A percentile compares a stretch with the other conserved stretches of the same genome.
These are phyloP conservation scores for Aspergillus pseudonomiae DNA, from an alignment of 2,329 filamentous ascomycete species.

Conservation along the genomic window DNA sequence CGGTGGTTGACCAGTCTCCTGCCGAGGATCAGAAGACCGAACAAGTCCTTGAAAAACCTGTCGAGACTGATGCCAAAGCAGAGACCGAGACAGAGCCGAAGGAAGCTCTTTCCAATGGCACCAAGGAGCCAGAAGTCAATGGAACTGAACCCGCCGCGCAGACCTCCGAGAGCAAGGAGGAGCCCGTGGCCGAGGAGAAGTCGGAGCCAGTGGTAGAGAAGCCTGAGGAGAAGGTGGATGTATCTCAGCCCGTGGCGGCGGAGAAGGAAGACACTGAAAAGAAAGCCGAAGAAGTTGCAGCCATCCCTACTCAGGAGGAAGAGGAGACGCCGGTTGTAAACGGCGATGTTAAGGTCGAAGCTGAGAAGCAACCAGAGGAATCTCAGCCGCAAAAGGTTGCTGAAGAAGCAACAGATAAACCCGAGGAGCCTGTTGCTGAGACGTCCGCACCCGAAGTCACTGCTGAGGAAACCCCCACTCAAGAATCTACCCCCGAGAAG, in stretches of 20 bases:
- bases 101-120: slow-evolving; percentile 10
- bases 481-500: neutral
- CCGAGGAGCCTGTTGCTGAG: slow-evolving; percentile 13
- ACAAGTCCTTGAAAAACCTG: slow-evolving; percentile 7
- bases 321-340: slow-evolving; percentile 2
- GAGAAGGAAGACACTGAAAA: neutral
- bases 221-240: slow-evolving; percentile 1
- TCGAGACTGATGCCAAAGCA: slow-evolving; percentile 7
- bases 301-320: neutral
- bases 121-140: slow-evolving; percentile 17
- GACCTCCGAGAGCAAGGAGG: slow-evolving; percentile 6
- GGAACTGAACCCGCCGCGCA: slow-evolving; percentile 13
- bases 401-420: slow-evolving; percentile 2
- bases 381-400: slow-evolving; percentile 9
- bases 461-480: slow-evolving; percentile 4
- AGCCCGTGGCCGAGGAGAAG: slow-evolving; percentile 2
- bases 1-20: slow-evolving; percentile 7
- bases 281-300: slow-evolving; percentile 9
- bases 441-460: slow-evolving; percentile 7
- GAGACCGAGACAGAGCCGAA: slow-evolving; percentile 3
- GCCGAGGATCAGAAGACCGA: slow-evolving; percentile 14
- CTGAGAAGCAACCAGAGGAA: slow-evolving; percentile 8
- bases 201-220: slow-evolving; percentile 9
- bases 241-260: slow-evolving; percentile 2
- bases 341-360: slow-evolving; percentile 4